Base-by-base conservation (phyloP, 768 basidiomycete species). In the Trametes villosa region DNA sequence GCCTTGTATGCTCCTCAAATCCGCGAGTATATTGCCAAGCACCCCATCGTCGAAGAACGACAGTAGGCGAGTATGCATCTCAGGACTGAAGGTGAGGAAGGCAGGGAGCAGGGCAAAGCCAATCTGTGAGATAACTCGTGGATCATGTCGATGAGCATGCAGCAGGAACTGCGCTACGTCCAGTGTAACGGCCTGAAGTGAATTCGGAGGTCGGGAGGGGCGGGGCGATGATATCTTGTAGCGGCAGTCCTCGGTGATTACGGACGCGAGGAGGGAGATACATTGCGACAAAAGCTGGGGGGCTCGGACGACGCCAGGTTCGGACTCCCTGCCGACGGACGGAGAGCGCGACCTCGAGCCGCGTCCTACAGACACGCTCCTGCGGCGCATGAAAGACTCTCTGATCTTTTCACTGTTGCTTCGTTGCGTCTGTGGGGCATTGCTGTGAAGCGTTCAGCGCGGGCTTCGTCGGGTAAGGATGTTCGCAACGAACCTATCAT, bases 21-120 rank as follows among this genome's bases (percentile, higher is more conserved):
- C 79, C 45, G 80, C 76, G 17, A 92, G 72, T 31, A 85, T 74
- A 27, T 78, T 77, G 55, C 83, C 80, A 9, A 92, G 65, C 27
- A 91, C 73, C 20, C 78, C 77, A 26, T 81, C 81, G 61, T 92
- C 87, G 61, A 91, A 90, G 72, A 92, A 91, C 2, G 75, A 73
- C 42, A 92, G 75, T 9, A 94, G 72, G 9, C 87, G 80, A 17
- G 79, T 74, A 59, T 85, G 78, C 86, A 92, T 89, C 61, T 81
- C 83, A 18, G 73, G 69, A 5, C 73, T 78, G 74, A 93, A 93
- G 26, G 88, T 86, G 31, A 80, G 77, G 64, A 94, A 88, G 0
- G 89, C 88, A 7, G 88, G 89, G n/a, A 93, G 81, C 54, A 92
- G 74, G 17, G 87, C 86, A 54, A 86, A 82, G 0, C 83, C 86